Evolutionary conservation across 2,329 filamentous ascomycete species (phyloP), one percentile per base, ranked within the genome.

Genomic region (Alternaria sp.): DNA sequence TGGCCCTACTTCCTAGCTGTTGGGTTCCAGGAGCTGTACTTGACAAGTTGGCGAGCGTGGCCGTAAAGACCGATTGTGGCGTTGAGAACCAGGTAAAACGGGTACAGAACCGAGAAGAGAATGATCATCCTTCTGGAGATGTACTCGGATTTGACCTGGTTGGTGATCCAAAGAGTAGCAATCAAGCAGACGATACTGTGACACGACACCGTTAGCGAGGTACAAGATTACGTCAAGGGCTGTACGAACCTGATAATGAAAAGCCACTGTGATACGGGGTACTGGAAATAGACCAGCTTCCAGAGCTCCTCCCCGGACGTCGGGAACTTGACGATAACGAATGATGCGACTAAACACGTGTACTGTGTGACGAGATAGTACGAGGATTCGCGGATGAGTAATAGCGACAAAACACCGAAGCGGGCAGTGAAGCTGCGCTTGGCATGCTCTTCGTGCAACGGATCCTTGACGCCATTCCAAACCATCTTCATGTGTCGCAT

Each of bases 341-440:
- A 82, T 47, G 80, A 82, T 15, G 82, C 25, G 5, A 85, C 78
- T 2, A 85, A 74, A 66, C 82, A 84, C 3, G 79, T 81, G 69
- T 84, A 84, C 65, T 84, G 82, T 3, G 82, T 83, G 46, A 85
- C 82, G 14, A 85, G 78, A 58, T 85, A 85, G 65, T 85, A 85
- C 54, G 79, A 82, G 44, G 79, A 71, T 65, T 85, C 83, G 25
- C 83, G 81, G 30, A 84, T 80, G 20, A 82, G 71, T 2, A 85
- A 78, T 6, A 85, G 70, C 1, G 82, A 84, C 3, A 84, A 63
- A 5, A 85, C 72, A 11, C 83, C 83, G 51, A 83, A 81, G 7
- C 83, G 80, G 2, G 74, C 71, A 14, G 70, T 78, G 45, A 79
- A 72, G 26, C 62, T 76, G 1, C 83, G 78, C 55, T 78, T 78